Base-by-base conservation (phyloP, 129 eudicot genomes). In the Flaveria robusta region DNA sequence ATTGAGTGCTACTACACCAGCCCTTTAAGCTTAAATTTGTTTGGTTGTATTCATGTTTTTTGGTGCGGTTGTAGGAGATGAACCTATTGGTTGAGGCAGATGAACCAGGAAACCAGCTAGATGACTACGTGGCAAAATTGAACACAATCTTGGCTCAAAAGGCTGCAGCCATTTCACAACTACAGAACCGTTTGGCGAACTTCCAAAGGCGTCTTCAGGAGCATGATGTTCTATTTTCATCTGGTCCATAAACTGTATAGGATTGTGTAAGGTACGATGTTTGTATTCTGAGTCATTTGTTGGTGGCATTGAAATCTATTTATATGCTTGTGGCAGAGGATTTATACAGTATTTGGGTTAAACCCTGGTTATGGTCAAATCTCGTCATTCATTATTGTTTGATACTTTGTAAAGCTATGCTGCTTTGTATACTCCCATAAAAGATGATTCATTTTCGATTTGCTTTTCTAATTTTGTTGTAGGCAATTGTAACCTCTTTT, bases 31-130 rank as follows among this genome's bases (percentile, higher is more conserved):
- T 1, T 52, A 5, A 18, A 10, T 56, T 11, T 56, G 15, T 42
- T 46, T 29, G 11, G 37, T 69, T 12, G 23, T 5, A n/a, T 12
- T 70, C 23, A 10, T 18, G 2, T 43, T 18, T 73, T 56, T 47
- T 62, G 13, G 31, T 26, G 18, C 29, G 69, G 34, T 43, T 85
- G 77, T 80, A 93, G 98, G 98, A 93, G 84, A 93, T 93, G 98
- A 93, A 87, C 81, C 87, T 93, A 41, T 64, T 93, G 83, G 98
- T 90, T 29, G 92, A 90, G 82, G 98, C 97, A 26, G 98, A 93
- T 83, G 88, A 93, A 74, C 98, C 98, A 0, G 98, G 97, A 43
- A 93, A 90, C 71, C 98, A 88, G 82, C 74, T 93, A 77, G 98
- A 93, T 34, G 89, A 84, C 41, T 93, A 93, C 19, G 84, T 93